Percentiles rank a stretch among this genome's conserved stretches.
phyloP scores from a whole-genome alignment of 345 rosid species.

The Murraya paniculata region DNA sequence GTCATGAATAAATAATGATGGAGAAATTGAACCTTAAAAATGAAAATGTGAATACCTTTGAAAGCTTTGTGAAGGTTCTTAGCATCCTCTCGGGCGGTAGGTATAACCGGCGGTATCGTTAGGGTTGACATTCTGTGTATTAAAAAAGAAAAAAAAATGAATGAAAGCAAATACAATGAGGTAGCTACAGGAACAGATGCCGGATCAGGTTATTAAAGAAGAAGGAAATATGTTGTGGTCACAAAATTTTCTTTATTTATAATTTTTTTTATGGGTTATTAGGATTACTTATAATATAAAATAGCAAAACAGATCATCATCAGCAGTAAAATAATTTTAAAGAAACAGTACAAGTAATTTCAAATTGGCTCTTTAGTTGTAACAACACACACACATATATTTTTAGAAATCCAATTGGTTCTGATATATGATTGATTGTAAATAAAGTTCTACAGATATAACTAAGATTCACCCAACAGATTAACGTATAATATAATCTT shows the following conservation, averaged over 20 bases:
- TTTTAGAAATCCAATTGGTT: too few relatives aligned
- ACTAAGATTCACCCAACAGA: too few relatives aligned
- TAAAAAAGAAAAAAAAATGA: neutral
- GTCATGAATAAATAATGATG: neutral
- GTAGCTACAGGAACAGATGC: neutral
- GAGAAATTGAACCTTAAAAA: neutral
- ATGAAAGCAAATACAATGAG: neutral
- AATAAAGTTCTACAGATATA: too few relatives aligned
- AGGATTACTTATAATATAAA: neutral
- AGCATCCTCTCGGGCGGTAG: slow-evolving; percentile 47
- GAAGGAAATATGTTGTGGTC: slow-evolving; percentile 1
- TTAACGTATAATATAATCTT: too few relatives aligned
- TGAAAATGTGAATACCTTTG: slow-evolving; percentile 32
- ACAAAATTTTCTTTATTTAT: neutral
- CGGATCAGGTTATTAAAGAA: neutral
- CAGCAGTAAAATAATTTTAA: too few relatives aligned
- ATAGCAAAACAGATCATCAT: too few relatives aligned
- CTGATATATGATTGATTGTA: too few relatives aligned
- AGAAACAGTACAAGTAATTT: too few relatives aligned
- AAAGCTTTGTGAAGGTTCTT: slow-evolving; percentile 53
- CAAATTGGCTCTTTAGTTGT: too few relatives aligned
- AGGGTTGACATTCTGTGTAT: neutral
- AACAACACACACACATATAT: too few relatives aligned
- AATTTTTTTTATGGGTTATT: neutral
- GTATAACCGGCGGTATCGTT: neutral